A percentile compares a stretch with the other conserved stretches of the same genome.
Conservation (phyloP, 257 asterid species). For the Schizonepeta tenuifolia region DNA sequence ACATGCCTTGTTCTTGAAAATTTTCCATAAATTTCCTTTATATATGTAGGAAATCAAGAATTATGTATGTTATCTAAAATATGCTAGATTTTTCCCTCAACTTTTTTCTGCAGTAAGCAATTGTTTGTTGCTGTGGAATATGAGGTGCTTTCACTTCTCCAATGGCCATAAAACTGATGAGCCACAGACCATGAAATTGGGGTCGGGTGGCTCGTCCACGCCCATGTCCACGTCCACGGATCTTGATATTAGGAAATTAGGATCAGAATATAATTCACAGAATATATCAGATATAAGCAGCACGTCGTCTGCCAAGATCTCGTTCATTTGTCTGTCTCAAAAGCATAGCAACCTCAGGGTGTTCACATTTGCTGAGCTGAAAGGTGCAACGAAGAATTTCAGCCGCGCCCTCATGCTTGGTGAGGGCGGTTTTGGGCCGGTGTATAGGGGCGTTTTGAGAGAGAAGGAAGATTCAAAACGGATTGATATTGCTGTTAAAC, state of each 20-base stretch:
- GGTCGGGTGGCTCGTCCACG: slow-evolving; percentile 48
- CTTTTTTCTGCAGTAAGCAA: slow-evolving; percentile 15
- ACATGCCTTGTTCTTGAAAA: background rate
- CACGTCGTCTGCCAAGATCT: slow-evolving; percentile 61
- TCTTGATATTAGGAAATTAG: slow-evolving; percentile 54
- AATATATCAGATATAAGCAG: slow-evolving; percentile 67
- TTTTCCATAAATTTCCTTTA: too few relatives aligned
- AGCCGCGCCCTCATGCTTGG: slow-evolving; percentile 86
- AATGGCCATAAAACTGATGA: slow-evolving; percentile 45
- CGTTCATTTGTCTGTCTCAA: slow-evolving; percentile 55
- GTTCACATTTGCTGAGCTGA: slow-evolving; percentile 67
- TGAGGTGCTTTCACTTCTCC: slow-evolving; percentile 70
- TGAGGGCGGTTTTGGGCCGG: slow-evolving; percentile 93
- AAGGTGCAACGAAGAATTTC: slow-evolving; percentile 68
- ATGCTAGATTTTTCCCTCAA: background rate
- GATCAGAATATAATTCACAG: slow-evolving; percentile 58
- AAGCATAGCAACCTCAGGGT: slow-evolving; percentile 59
- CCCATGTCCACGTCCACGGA: slow-evolving; percentile 57
- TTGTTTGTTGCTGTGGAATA: slow-evolving; percentile 31
- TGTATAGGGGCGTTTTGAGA: slow-evolving; percentile 57
- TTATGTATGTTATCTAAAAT: background rate
- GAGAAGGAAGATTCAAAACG: slow-evolving; percentile 44
- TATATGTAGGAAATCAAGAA: slow-evolving; percentile 6
- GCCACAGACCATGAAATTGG: slow-evolving; percentile 49
- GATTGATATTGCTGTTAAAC: slow-evolving; percentile 82